Conservation (phyloP, 345 rosid genomes). For the Conringia planisiliqua region DNA sequence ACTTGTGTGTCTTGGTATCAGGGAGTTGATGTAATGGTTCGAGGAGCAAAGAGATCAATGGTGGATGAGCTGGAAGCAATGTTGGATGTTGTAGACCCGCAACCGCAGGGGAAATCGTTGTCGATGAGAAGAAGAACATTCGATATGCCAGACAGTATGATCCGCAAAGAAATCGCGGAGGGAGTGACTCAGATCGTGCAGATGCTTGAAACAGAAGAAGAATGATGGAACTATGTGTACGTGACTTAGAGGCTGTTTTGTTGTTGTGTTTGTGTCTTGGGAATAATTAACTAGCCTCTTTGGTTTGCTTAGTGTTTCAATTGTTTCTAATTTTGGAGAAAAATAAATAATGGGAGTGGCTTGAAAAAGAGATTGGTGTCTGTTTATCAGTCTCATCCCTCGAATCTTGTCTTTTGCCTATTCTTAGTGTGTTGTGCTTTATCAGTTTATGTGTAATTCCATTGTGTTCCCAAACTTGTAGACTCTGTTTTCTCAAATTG, state of each 20-base stretch:
- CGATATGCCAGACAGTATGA: conserved; percentile 74
- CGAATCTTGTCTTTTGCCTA: conserved; percentile 6
- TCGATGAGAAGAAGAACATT: conserved; percentile 85
- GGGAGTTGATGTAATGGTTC: conserved; percentile 86
- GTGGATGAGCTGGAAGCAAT: conserved; percentile 89
- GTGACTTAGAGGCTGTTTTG: conserved; percentile 19
- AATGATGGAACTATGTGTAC: conserved; percentile 7
- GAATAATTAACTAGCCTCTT: conserved; percentile 11
- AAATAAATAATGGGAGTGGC: not conserved
- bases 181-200: conserved; percentile 83
- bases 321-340: conserved; percentile 14
- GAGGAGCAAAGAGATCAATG: conserved; percentile 78
- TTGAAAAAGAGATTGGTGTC: conserved; percentile 14
- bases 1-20: conserved; percentile 25
- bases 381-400: not conserved
- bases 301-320: conserved; percentile 12
- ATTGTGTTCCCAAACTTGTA: conserved; percentile 12
- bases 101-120: conserved; percentile 58
- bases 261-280: conserved; percentile 14
- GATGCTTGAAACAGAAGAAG: conserved; percentile 62
- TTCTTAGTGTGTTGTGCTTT: conserved; percentile 17
- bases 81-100: conserved; percentile 89
- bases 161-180: conserved; percentile 68
- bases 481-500: conserved; percentile 13
- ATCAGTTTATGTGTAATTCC: conserved; percentile 16